phyloP scores from a whole-genome alignment of 2,329 filamentous ascomycete species.

The Arthrobotrys musiformis region DNA sequence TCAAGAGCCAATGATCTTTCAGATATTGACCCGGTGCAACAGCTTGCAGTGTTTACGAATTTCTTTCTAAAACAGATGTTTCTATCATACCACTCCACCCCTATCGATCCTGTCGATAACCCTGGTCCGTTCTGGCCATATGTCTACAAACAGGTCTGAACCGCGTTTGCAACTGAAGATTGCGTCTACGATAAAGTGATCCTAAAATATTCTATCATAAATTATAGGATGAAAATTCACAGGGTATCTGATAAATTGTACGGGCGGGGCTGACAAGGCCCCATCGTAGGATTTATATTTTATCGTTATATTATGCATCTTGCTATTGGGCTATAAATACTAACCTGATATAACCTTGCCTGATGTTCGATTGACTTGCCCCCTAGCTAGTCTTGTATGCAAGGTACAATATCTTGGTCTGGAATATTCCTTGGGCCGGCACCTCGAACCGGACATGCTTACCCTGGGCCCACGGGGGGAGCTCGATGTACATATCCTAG shows the following conservation, averaged over 20 bases:
- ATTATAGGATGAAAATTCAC: neutral
- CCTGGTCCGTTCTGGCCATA: too few relatives aligned
- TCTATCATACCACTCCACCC: neutral
- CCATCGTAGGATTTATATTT: constrained; percentile 17
- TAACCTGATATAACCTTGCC: constrained; percentile 11
- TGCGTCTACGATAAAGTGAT: neutral
- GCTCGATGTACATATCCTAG: neutral
- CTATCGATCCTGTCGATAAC: too few relatives aligned
- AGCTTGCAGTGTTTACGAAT: neutral
- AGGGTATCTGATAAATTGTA: neutral
- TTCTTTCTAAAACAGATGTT: neutral
- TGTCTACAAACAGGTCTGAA: neutral
- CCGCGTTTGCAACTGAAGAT: neutral
- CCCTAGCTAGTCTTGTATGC: neutral
- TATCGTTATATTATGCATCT: neutral
- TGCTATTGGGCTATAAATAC: constrained; percentile 1
- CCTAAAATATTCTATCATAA: neutral
- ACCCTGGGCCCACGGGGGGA: neutral
- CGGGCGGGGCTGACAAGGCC: neutral
- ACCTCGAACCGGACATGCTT: neutral
- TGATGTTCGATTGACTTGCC: constrained; percentile 10
- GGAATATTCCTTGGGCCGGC: constrained; percentile 8
- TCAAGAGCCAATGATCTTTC: neutral
- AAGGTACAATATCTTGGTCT: neutral
- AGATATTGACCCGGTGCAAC: too few relatives aligned